Evolutionary conservation across 1,284 basidiomycete species (phyloP), one percentile per base, ranked within the genome.

Genomic region (Pholiota adiposa): DNA sequence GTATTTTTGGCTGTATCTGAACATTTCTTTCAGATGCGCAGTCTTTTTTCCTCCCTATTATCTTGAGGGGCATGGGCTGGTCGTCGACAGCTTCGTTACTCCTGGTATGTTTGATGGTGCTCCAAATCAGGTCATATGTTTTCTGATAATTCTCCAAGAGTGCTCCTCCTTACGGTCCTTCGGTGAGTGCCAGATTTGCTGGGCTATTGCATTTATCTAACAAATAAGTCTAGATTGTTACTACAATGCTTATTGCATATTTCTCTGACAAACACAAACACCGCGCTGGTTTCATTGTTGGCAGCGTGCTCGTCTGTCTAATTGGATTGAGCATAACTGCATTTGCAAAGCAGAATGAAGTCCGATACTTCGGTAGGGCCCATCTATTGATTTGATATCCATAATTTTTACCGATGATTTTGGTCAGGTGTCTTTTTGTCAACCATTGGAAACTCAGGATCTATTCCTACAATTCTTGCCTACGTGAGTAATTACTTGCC

Each of bases 31-130:
- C n/a, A n/a, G n/a, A 76, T 62, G 73, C 74, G 2, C 72, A 77
- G 62, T 74, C 76, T 18, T 80, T 77, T 66, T 81, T 80, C 65
- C 72, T 77, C 54, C 73, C 78, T 2, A 74, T 78, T 23, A 79
- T 81, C 58, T 67, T 81, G 27, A 64, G 66, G 53, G 68, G 65
- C 23, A 76, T 80, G 75, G 79, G 79, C 1, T 81, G 74, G 71
- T 69, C 69, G 49, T 54, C 73, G 38, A 69, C 67, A 1, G 65
- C 67, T n/a, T 62, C 73, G 1, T 56, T 73, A 3, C 65, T 73
- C 11, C 69, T 75, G n/a, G 67, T 66, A 44, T 27, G 65, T 69
- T 63, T 56, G 48, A 51, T 56, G 21, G 57, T 21, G 29, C 23
- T 12, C 48, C 19, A 59, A 46, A 14, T 14, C 41, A 29, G 3